Percentiles rank a stretch among this genome's conserved stretches.
Conservation (phyloP, 1,284 basidiomycete genomes). For the Schizophyllum amplum region DNA sequence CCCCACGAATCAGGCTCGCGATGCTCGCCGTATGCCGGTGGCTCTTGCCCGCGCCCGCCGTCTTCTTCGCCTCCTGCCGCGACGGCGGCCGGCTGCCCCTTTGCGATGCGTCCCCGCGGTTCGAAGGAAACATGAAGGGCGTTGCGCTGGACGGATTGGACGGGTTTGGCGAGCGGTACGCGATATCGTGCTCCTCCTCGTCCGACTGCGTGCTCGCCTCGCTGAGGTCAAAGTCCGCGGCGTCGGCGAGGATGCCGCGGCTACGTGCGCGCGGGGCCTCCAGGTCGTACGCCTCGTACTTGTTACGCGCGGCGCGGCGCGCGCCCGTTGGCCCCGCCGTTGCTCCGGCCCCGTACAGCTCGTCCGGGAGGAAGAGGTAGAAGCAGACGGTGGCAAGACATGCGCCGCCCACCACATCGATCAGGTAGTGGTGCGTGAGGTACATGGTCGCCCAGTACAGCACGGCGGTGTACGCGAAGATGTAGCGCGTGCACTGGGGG, state of each 20-base stretch:
- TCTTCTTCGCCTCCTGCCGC: constrained; percentile 14
- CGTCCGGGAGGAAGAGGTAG: constrained; percentile 82
- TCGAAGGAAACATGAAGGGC: constrained; percentile 2
- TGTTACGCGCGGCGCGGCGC: constrained; percentile 30
- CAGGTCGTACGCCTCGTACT: constrained; percentile 71
- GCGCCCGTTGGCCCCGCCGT: constrained; percentile 40
- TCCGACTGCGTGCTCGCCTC: constrained; percentile 45
- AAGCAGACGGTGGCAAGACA: constrained; percentile 86
- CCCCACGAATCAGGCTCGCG: constrained; percentile 66
- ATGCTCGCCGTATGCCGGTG: constrained; percentile 77
- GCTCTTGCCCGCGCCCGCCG: constrained; percentile 27
- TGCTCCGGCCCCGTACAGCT: constrained; percentile 54
- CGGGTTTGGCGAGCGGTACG: constrained; percentile 58
- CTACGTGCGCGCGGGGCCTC: constrained; percentile 32
- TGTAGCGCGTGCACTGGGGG: constrained; percentile 59
- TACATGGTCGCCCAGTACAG: constrained; percentile 99
- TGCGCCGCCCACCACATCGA: constrained; percentile 92
- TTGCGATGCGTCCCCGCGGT: constrained; percentile 1
- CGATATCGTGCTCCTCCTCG: constrained; percentile 58
- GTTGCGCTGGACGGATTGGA: constrained; percentile 27
- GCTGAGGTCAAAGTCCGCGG: constrained; percentile 48
- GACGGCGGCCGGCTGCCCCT: constrained; percentile 1
- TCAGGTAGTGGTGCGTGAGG: constrained; percentile 94
- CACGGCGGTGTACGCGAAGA: constrained; percentile 83
- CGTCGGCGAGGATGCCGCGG: constrained; percentile 29